Evolutionary conservation across 1,139 yeast genomes (phyloP).

Genomic region (Magnusiomyces ingens): DNA sequence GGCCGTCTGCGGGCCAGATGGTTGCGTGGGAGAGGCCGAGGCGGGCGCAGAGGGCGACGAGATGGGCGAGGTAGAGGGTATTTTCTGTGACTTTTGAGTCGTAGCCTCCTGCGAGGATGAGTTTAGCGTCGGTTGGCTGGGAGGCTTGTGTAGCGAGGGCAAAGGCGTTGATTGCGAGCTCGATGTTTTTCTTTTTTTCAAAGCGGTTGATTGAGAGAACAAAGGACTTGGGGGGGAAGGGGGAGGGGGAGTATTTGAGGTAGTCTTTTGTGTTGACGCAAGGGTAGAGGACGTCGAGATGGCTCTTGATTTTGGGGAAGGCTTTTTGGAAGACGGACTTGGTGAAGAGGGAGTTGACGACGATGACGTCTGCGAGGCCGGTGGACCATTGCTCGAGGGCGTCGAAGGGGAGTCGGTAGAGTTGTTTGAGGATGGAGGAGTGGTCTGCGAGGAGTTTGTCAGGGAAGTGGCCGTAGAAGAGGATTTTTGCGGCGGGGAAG

Average conservation of each 20-base stretch:
- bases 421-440: slow-evolving; percentile 45
- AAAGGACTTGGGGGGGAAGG: slow-evolving; percentile 16
- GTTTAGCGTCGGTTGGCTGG: slow-evolving; percentile 31
- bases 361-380: slow-evolving; percentile 64
- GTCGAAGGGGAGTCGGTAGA: slow-evolving; percentile 82
- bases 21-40: slow-evolving; percentile 45
- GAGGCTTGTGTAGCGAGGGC: slow-evolving; percentile 34
- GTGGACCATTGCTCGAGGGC: slow-evolving; percentile 75
- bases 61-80: slow-evolving; percentile 58
- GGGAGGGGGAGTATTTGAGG: slow-evolving; percentile 8
- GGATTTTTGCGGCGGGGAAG: slow-evolving; percentile 40
- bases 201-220: slow-evolving; percentile 80
- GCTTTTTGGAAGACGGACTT: slow-evolving; percentile 59
- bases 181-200: slow-evolving; percentile 78
- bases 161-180: slow-evolving; percentile 65
- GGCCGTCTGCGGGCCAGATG: slow-evolving; percentile 28
- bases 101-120: slow-evolving; percentile 88
- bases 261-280: slow-evolving; percentile 53
- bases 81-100: slow-evolving; percentile 47
- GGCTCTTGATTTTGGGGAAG: slow-evolving; percentile 41
- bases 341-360: slow-evolving; percentile 86
- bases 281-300: slow-evolving; percentile 79
- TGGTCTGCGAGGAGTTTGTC: slow-evolving; percentile 72
- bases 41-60: slow-evolving; percentile 44
- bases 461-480: slow-evolving; percentile 95